Conservation (phyloP, 176 grass and related monocot genomes). For the Rhynchospora breviuscula region DNA sequence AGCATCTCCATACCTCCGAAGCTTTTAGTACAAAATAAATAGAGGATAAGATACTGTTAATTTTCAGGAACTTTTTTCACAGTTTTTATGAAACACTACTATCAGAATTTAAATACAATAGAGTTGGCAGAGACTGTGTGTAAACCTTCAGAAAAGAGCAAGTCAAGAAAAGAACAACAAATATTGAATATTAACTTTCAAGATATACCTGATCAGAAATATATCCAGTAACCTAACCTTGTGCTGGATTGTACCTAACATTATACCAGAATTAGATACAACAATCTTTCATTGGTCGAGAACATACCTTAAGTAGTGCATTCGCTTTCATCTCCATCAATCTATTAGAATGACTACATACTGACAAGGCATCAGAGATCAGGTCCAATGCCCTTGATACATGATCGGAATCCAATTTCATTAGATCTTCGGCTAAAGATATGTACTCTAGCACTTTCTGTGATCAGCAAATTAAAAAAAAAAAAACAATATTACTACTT, state of each 20-base stretch:
- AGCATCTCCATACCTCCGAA: conserved; percentile 63
- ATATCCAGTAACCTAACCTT: not conserved
- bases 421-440: conserved; percentile 45
- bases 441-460: conserved; percentile 65
- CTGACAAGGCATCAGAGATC: conserved; percentile 60
- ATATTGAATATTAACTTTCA: not conserved
- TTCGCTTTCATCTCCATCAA: conserved; percentile 90
- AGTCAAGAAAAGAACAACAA: not conserved
- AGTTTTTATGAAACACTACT: not conserved
- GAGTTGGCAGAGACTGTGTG: no score
- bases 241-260: not conserved
- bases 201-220: not conserved
- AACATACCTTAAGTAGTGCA: conserved; percentile 63
- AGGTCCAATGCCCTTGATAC: conserved; percentile 54
- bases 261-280: not conserved
- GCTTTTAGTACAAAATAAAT: conserved; percentile 29
- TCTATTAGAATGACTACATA: conserved; percentile 63
- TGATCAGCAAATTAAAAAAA: conserved; percentile 26
- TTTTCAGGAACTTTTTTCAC: not conserved
- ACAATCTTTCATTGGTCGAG: not conserved
- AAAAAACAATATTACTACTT: not conserved
- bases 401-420: conserved; percentile 47
- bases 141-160: no score
- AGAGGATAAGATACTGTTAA: not conserved
- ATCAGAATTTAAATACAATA: no score